Evolutionary conservation across 257 asterid species (phyloP).

Genomic region (Salvia hispanica): DNA sequence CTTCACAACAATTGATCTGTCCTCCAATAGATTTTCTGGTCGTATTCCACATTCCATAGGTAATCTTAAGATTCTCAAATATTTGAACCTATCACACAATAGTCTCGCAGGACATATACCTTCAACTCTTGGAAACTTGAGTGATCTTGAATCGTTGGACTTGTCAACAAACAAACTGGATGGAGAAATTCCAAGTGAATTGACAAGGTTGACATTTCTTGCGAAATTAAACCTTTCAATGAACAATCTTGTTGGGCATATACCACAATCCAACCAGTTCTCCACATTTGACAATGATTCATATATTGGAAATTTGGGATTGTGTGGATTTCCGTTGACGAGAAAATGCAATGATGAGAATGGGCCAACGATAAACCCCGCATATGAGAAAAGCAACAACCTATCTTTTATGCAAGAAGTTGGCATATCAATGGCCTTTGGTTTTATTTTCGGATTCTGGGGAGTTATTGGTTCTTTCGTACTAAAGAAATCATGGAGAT

Average conservation of each 20-base stretch:
- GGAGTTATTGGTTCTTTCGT: no score
- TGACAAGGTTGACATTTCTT: slow-evolving; percentile 25
- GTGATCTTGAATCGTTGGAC: slow-evolving; percentile 31
- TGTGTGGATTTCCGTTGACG: slow-evolving; percentile 34
- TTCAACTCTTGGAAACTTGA: slow-evolving; percentile 13
- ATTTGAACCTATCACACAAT: slow-evolving; percentile 25
- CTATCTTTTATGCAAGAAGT: no score
- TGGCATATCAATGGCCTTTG: no score
- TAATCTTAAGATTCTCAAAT: not conserved
- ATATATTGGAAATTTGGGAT: slow-evolving; percentile 17
- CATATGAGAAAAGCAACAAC: not conserved
- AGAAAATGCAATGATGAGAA: slow-evolving; percentile 8
- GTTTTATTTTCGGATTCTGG: no score
- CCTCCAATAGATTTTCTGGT: slow-evolving; percentile 26
- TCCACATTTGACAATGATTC: slow-evolving; percentile 28
- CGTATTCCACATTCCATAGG: slow-evolving; percentile 24
- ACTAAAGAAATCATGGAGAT: no score
- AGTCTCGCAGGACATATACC: slow-evolving; percentile 14
- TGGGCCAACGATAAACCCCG: not conserved
- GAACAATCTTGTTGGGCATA: slow-evolving; percentile 22
- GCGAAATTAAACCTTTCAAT: slow-evolving; percentile 17
- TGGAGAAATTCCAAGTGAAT: slow-evolving; percentile 26
- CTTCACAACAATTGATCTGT: slow-evolving; percentile 25
- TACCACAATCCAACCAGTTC: slow-evolving; percentile 13
- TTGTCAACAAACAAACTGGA: slow-evolving; percentile 19